Evolutionary conservation across 768 basidiomycete genomes (phyloP).

Genomic region (Russula lepida): DNA sequence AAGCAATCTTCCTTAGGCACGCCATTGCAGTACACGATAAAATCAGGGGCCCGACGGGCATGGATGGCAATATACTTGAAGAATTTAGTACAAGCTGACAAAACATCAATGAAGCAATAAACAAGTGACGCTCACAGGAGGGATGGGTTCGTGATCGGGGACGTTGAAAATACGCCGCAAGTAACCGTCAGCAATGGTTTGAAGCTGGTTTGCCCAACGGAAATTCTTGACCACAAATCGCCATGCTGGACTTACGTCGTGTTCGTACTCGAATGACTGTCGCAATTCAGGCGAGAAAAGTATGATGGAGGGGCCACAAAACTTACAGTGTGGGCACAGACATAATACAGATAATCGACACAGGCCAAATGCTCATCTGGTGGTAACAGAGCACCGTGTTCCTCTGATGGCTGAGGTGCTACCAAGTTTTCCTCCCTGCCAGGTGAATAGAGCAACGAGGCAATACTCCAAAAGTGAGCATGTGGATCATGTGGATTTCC

Average conservation of each 20-base stretch:
- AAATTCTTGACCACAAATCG: slow-evolving; percentile 29
- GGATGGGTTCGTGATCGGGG: slow-evolving; percentile 24
- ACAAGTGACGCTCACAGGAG: slow-evolving; percentile 26
- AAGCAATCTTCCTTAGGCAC: slow-evolving; percentile 31
- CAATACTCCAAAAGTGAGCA: slow-evolving; percentile 29
- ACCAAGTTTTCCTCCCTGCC: slow-evolving; percentile 25
- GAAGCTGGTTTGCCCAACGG: slow-evolving; percentile 29
- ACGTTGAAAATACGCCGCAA: slow-evolving; percentile 27
- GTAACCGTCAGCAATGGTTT: slow-evolving; percentile 27
- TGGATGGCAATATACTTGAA: slow-evolving; percentile 16
- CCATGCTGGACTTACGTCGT: slow-evolving; percentile 32
- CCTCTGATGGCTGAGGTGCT: slow-evolving; percentile 24
- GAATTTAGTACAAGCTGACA: background rate
- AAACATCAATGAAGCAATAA: background rate
- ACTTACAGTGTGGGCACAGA: slow-evolving; percentile 28
- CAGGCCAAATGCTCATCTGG: slow-evolving; percentile 36
- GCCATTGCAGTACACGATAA: slow-evolving; percentile 28
- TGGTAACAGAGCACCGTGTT: slow-evolving; percentile 23
- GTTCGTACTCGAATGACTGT: slow-evolving; percentile 27
- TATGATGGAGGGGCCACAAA: background rate
- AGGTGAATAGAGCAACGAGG: slow-evolving; percentile 29
- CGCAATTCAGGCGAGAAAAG: slow-evolving; percentile 12
- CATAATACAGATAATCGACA: slow-evolving; percentile 35
- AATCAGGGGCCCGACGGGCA: slow-evolving; percentile 13
- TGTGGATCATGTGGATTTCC: slow-evolving; percentile 28